These are phyloP conservation scores for Alternaria hordeiaustralica DNA, from an alignment of 2,329 filamentous ascomycete species.

Conservation along the genomic window DNA sequence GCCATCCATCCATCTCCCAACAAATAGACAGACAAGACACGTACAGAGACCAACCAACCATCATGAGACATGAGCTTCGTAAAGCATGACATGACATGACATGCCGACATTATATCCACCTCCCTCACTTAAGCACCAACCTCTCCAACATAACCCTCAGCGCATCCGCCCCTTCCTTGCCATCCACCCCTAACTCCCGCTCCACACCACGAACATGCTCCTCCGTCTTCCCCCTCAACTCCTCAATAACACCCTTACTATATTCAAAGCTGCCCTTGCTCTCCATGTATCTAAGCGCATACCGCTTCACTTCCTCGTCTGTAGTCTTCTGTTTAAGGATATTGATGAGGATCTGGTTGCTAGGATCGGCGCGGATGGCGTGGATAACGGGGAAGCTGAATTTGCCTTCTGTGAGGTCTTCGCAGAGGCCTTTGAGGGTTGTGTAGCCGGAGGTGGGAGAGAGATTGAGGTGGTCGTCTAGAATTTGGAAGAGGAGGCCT, in stretches of 20 bases:
- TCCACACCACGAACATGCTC: slow-evolving; percentile 52
- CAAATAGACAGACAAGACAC: background rate
- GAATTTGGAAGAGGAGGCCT: slow-evolving; percentile 87
- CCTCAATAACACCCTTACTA: slow-evolving; percentile 66
- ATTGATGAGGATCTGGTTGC: slow-evolving; percentile 82
- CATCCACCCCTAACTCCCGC: slow-evolving; percentile 44
- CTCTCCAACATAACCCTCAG: slow-evolving; percentile 51
- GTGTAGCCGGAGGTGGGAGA: slow-evolving; percentile 65
- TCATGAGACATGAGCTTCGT: background rate
- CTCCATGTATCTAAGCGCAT: slow-evolving; percentile 92
- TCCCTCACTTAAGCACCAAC: slow-evolving; percentile 40
- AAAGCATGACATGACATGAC: background rate
- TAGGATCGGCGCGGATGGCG: slow-evolving; percentile 78
- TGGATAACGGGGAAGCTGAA: slow-evolving; percentile 97
- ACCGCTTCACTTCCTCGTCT: slow-evolving; percentile 87
- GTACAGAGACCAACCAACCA: background rate
- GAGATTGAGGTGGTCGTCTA: slow-evolving; percentile 94
- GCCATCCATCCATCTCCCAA: background rate
- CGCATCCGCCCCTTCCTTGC: slow-evolving; percentile 48
- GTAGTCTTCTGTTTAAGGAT: slow-evolving; percentile 89
- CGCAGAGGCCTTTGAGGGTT: slow-evolving; percentile 89
- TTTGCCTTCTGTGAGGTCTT: slow-evolving; percentile 96
- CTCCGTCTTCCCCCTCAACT: slow-evolving; percentile 52
- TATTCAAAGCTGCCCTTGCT: slow-evolving; percentile 88
- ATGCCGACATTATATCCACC: background rate